Conservation (phyloP, 441 rosid species). For the Croton laevigatus region DNA sequence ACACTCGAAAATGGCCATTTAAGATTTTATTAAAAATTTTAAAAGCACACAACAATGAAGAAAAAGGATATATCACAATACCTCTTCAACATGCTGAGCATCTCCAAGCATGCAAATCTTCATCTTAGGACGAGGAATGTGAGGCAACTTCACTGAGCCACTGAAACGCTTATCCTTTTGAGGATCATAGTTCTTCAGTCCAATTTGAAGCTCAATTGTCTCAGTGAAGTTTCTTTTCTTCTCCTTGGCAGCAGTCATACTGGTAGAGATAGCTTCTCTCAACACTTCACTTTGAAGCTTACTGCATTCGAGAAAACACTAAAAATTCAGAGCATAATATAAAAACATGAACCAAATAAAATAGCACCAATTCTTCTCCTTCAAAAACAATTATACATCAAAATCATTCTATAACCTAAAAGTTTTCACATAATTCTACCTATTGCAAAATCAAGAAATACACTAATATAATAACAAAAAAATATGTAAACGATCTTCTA, state of each 20-base stretch:
- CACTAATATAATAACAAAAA: not conserved
- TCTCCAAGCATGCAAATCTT: slow-evolving; percentile 98
- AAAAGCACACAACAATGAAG: not conserved
- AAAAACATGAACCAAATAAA: not conserved
- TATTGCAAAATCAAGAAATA: not conserved
- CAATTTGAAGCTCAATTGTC: slow-evolving; percentile 94
- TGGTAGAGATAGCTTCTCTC: slow-evolving; percentile 71
- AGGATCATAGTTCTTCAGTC: slow-evolving; percentile 93
- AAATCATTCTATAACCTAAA: not conserved
- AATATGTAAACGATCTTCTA: not conserved
- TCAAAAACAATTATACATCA: not conserved
- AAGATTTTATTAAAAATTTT: not conserved
- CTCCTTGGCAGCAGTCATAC: slow-evolving; percentile 49
- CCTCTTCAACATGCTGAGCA: slow-evolving; percentile 98
- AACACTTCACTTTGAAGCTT: slow-evolving; percentile 87
- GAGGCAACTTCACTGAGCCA: slow-evolving; percentile 86
- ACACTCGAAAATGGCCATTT: not conserved
- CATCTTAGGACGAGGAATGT: slow-evolving; percentile 97
- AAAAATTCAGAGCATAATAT: not conserved
- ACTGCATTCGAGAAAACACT: slow-evolving; percentile 35
- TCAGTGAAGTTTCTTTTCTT: slow-evolving; percentile 78
- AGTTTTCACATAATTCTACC: not conserved
- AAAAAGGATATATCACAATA: slow-evolving; percentile 11
- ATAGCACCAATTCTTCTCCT: not conserved
- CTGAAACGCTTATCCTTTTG: slow-evolving; percentile 98